Conservation (phyloP, 176 grass and related monocot genomes). For the Aegilops sharonensis region DNA sequence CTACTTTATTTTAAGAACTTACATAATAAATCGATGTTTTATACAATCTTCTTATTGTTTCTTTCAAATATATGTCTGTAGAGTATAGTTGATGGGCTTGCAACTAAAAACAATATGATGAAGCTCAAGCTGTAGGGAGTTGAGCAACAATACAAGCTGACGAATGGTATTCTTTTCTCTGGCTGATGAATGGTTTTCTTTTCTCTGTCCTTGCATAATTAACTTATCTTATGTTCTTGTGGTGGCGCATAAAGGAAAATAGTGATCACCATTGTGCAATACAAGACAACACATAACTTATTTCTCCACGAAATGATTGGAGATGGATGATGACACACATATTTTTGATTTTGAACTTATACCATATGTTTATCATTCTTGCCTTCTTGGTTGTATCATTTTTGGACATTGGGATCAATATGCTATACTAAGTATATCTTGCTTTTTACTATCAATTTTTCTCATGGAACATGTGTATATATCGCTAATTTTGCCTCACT, state of each 20-base stretch:
- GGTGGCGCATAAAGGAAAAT: not conserved
- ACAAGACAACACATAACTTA: not conserved
- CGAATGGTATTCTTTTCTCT: not conserved
- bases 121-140: not conserved
- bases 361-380: not conserved
- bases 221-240: not conserved
- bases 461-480: not conserved
- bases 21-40: no score
- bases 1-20: no score
- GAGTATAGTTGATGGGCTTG: not conserved
- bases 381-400: not conserved
- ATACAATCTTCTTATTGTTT: not conserved
- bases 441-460: not conserved
- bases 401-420: not conserved
- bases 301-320: no score
- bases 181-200: not conserved
- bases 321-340: not conserved
- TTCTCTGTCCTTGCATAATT: not conserved
- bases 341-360: not conserved
- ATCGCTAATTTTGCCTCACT: not conserved
- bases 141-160: no score
- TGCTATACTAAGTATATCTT: not conserved
- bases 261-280: not conserved
- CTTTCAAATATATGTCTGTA: not conserved
- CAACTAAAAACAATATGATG: not conserved